Conservation (phyloP, 345 rosid genomes). For the Eutrema heterophyllum region DNA sequence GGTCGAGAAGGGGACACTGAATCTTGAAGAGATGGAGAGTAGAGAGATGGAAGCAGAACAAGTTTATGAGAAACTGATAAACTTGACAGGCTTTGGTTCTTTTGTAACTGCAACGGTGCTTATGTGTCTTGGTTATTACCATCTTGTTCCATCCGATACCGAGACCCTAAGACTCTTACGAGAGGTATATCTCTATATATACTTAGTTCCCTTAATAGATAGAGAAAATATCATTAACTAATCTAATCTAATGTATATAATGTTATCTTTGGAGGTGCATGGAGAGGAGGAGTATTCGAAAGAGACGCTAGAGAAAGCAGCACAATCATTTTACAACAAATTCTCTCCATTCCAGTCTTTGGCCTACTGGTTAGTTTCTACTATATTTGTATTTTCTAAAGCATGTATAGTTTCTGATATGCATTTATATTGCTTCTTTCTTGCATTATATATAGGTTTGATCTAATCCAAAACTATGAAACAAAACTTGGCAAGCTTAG, state of each 20-base stretch:
- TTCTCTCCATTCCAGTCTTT: conserved; percentile 21
- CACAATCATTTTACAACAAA: neutral
- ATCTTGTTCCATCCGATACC: conserved; percentile 39
- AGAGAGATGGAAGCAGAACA: neutral
- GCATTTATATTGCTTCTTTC: neutral
- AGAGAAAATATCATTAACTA: neutral
- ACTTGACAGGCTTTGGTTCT: conserved; percentile 39
- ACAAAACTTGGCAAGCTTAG: conserved; percentile 7
- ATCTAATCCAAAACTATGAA: neutral
- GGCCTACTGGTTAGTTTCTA: conserved; percentile 12
- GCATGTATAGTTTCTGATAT: neutral
- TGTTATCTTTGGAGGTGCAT: neutral
- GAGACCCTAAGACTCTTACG: conserved; percentile 42
- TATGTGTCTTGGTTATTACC: conserved; percentile 48
- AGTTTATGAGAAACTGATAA: neutral
- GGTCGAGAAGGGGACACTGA: conserved; percentile 26
- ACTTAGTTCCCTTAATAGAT: neutral
- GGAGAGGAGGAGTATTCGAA: conserved; percentile 1
- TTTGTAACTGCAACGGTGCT: conserved; percentile 38
- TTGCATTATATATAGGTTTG: conserved; percentile 13
- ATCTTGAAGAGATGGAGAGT: conserved; percentile 21
- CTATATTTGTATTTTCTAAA: neutral
- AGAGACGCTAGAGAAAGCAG: neutral
- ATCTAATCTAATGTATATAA: neutral
- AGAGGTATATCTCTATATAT: conserved; percentile 27